These are phyloP conservation scores for Penicillium waksmanii DNA, from an alignment of 495 filamentous ascomycete species.

Conservation along the genomic window DNA sequence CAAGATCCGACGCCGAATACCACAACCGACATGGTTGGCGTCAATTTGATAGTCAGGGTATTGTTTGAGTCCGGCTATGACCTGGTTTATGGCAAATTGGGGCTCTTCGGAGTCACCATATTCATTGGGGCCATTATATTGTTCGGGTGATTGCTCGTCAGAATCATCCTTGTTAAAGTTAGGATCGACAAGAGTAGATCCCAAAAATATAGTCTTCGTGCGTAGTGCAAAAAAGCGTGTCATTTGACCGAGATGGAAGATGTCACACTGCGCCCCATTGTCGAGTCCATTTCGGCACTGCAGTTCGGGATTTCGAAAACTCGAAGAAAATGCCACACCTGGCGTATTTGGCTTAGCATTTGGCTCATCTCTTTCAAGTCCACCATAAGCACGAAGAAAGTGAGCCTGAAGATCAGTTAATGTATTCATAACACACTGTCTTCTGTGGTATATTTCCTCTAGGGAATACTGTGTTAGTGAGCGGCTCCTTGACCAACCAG, in stretches of 20 bases:
- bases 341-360: slow-evolving; percentile 15
- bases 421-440: slow-evolving; percentile 71
- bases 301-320: slow-evolving; percentile 25
- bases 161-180: slow-evolving; percentile 27
- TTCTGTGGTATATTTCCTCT: slow-evolving; percentile 76
- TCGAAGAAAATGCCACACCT: slow-evolving; percentile 17
- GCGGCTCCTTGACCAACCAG: background rate
- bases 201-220: slow-evolving; percentile 51
- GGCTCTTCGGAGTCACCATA: slow-evolving; percentile 17
- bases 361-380: slow-evolving; percentile 34
- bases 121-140: slow-evolving; percentile 21
- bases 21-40: slow-evolving; percentile 75
- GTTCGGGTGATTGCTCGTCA: background rate
- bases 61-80: slow-evolving; percentile 60
- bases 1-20: slow-evolving; percentile 66
- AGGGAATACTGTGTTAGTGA: slow-evolving; percentile 13
- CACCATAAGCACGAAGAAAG: slow-evolving; percentile 69
- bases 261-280: slow-evolving; percentile 75
- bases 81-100: slow-evolving; percentile 48
- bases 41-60: slow-evolving; percentile 82
- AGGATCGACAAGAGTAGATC: slow-evolving; percentile 50
- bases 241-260: slow-evolving; percentile 86
- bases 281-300: slow-evolving; percentile 82
- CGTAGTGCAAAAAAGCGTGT: slow-evolving; percentile 70
- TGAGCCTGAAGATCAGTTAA: slow-evolving; percentile 75